Evolutionary conservation across 2,329 filamentous ascomycete genomes (phyloP).

Genomic region (Verticillium longisporum): DNA sequence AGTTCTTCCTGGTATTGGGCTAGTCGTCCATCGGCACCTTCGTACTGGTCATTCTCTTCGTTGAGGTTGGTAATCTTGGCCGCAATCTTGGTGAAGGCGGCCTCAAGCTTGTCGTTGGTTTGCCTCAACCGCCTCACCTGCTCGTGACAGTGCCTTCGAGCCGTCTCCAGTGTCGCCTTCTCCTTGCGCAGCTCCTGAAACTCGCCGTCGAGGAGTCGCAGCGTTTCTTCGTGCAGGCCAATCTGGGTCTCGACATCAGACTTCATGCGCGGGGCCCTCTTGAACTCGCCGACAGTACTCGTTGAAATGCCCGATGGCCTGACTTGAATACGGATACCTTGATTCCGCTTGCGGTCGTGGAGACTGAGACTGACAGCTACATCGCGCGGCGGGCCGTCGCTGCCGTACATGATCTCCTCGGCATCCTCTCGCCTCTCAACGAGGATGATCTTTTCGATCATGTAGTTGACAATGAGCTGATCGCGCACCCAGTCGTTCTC

Average conservation of each 20-base stretch:
- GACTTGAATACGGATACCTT: slow-evolving; percentile 7
- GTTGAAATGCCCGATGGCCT: slow-evolving; percentile 12
- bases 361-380: slow-evolving; percentile 67
- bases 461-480: slow-evolving; percentile 74
- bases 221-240: slow-evolving; percentile 37
- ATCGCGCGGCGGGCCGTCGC: slow-evolving; percentile 53
- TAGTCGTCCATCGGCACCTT: slow-evolving; percentile 62
- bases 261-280: slow-evolving; percentile 64
- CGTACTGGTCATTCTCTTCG: slow-evolving; percentile 57
- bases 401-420: slow-evolving; percentile 60
- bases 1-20: slow-evolving; percentile 53
- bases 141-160: slow-evolving; percentile 39
- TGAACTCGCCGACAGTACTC: slow-evolving; percentile 40
- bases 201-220: slow-evolving; percentile 49
- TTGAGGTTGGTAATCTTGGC: slow-evolving; percentile 46
- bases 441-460: slow-evolving; percentile 79
- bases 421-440: slow-evolving; percentile 63
- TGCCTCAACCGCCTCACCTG: slow-evolving; percentile 35
- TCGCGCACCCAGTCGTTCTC: slow-evolving; percentile 73
- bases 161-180: slow-evolving; percentile 37
- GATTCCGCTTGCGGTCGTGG: slow-evolving; percentile 44
- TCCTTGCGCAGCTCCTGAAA: slow-evolving; percentile 43
- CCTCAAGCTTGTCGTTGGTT: slow-evolving; percentile 34
- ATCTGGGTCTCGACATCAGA: slow-evolving; percentile 67
- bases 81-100: slow-evolving; percentile 51